These are phyloP conservation scores for Vitis riparia DNA, from an alignment of 164 flowering plant genomes.

Conservation along the genomic window DNA sequence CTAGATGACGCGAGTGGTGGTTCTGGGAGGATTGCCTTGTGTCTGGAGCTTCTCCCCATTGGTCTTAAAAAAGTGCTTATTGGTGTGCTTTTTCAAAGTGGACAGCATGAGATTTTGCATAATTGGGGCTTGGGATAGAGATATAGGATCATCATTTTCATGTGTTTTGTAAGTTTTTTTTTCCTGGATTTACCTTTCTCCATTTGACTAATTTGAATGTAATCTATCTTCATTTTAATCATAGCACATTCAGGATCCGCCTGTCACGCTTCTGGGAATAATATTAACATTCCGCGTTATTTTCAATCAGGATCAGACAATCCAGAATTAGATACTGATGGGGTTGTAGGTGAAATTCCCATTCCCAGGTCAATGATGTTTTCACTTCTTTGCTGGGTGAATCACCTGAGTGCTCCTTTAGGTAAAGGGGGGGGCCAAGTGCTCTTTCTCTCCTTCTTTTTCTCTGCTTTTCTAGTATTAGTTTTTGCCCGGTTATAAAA, in stretches of 20 bases:
- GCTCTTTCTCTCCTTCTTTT: background rate
- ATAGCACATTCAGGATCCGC: too few relatives aligned
- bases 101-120: constrained; percentile 27
- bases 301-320: too few relatives aligned
- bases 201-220: constrained; percentile 1
- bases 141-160: constrained; percentile 9
- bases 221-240: too few relatives aligned
- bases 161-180: constrained; percentile 8
- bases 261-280: too few relatives aligned
- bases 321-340: too few relatives aligned
- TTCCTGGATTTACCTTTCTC: constrained; percentile 1
- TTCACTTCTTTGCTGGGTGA: background rate
- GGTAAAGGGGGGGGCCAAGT: background rate
- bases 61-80: constrained; percentile 2
- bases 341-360: background rate
- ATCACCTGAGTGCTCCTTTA: background rate
- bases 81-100: constrained; percentile 16
- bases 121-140: constrained; percentile 14
- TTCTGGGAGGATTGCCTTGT: constrained; percentile 22
- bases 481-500: background rate
- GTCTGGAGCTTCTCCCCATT: constrained; percentile 12
- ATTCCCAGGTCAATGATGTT: background rate
- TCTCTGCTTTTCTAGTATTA: background rate
- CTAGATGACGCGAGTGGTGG: constrained; percentile 20
- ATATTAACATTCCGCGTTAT: too few relatives aligned